A percentile compares a stretch with the other conserved stretches of the same genome.
Conservation (phyloP, 495 filamentous ascomycete genomes). For the Lindgomyces ingoldianus region DNA sequence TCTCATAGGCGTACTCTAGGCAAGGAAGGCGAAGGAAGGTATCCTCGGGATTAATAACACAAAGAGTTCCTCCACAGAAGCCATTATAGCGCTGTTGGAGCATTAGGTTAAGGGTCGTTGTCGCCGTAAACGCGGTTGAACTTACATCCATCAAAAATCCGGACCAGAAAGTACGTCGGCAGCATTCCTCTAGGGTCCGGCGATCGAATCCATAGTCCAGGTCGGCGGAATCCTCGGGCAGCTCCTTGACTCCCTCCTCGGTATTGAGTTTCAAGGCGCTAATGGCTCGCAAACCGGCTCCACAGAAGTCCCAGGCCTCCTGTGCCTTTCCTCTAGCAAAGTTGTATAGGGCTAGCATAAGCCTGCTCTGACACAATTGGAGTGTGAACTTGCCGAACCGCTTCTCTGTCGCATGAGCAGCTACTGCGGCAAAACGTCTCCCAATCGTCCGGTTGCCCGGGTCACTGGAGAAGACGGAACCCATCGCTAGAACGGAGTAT, state of each 20-base stretch:
- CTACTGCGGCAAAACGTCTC: conserved; percentile 57
- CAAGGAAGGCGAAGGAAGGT: conserved; percentile 65
- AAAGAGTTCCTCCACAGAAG: conserved; percentile 54
- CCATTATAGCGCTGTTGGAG: conserved; percentile 56
- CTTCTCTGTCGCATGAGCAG: conserved; percentile 59
- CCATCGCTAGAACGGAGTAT: conserved; percentile 64
- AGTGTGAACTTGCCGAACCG: conserved; percentile 55
- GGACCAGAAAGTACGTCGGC: conserved; percentile 68
- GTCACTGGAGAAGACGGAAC: conserved; percentile 59
- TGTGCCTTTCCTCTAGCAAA: conserved; percentile 57
- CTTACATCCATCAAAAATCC: conserved; percentile 63
- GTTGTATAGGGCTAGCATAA: conserved; percentile 66
- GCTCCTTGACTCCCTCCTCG: conserved; percentile 56
- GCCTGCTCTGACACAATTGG: conserved; percentile 62
- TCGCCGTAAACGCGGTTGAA: conserved; percentile 25
- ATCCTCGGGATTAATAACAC: conserved; percentile 54
- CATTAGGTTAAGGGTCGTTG: conserved; percentile 32
- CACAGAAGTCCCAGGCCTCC: conserved; percentile 62
- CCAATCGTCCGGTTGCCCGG: conserved; percentile 51
- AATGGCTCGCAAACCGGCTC: conserved; percentile 60
- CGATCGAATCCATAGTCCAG: conserved; percentile 61
- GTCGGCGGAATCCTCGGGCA: conserved; percentile 40
- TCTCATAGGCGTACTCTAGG: conserved; percentile 59
- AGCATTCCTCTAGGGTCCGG: conserved; percentile 62
- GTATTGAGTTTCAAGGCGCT: conserved; percentile 60